These are phyloP conservation scores for Daedaleopsis nitida DNA, from an alignment of 768 basidiomycete genomes.

Conservation along the genomic window DNA sequence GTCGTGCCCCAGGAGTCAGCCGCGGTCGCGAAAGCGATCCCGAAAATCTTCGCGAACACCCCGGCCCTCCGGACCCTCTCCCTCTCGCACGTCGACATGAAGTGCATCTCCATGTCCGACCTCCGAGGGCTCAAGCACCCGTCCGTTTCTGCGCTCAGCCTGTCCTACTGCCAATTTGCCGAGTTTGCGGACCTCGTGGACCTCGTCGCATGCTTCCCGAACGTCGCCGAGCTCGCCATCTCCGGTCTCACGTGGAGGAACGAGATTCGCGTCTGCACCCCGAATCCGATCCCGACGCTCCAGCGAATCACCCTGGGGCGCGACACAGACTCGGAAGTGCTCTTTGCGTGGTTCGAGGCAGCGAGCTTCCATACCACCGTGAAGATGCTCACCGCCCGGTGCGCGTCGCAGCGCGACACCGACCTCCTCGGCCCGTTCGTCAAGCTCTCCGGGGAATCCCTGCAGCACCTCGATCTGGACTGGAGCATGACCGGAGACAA, in stretches of 20 bases:
- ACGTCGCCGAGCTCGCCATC: slow-evolving; percentile 21
- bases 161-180: slow-evolving; percentile 29
- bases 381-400: slow-evolving; percentile 18
- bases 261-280: not conserved
- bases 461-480: slow-evolving; percentile 27
- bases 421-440: slow-evolving; percentile 23
- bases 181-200: slow-evolving; percentile 27
- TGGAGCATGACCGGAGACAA: slow-evolving; percentile 25
- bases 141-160: slow-evolving; percentile 21
- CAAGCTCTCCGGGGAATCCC: slow-evolving; percentile 17
- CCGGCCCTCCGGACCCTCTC: slow-evolving; percentile 17
- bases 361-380: slow-evolving; percentile 19
- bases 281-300: slow-evolving; percentile 7
- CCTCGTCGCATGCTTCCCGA: slow-evolving; percentile 27
- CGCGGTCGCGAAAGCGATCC: slow-evolving; percentile 5
- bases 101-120: not conserved
- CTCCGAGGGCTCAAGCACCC: slow-evolving; percentile 5
- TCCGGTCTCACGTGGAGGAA: slow-evolving; percentile 25
- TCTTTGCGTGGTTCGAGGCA: slow-evolving; percentile 27
- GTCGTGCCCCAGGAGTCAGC: not conserved
- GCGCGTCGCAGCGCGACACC: slow-evolving; percentile 24
- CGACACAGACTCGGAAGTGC: slow-evolving; percentile 17
- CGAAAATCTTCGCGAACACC: slow-evolving; percentile 16
- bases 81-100: slow-evolving; percentile 13
- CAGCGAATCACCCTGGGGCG: slow-evolving; percentile 22